Base-by-base conservation (phyloP, 1,284 basidiomycete species). In the Schizophyllum commune region DNA sequence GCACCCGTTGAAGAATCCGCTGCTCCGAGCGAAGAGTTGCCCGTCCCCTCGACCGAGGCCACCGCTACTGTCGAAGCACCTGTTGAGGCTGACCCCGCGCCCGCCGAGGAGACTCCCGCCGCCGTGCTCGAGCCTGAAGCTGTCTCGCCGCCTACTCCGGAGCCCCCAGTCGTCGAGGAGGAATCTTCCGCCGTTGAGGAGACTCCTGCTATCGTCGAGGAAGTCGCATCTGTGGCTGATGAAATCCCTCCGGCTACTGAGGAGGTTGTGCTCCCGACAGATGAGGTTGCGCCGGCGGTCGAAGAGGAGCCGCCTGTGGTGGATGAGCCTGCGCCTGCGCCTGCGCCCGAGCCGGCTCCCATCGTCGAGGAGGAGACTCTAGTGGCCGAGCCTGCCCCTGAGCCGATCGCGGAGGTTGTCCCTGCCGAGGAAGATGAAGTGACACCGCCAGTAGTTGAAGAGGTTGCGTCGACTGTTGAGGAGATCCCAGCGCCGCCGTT, bases 151-250 rank as follows among this genome's bases (percentile, higher is more conserved):
- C 62, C 8, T 52, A 39, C 34, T 52, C 54, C 33, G 32, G 51
- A n/a, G 27, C 27, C 27, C 27, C 15, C 54, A 2, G 34, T 53
- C 39, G 62, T 52, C 4, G 20, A 57, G 21, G 61, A 59, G 56
- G n/a, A n/a, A n/a, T n/a, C 2, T 61, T 60, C 65, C 64, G 52
- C 59, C 15, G 62, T 59, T 51, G 60, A 62, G 15, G 58, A 54
- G 11, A 32, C 34, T 21, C 52, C 27, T 2, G 27, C 27, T 27
- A 2, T 60, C 32, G 58, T 22, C 27, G 62, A 56, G 32, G 62
- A 68, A 52, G 61, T 57, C 52, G 58, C 65, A 47, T 54, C 19
- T 55, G 60, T 64, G 55, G 39, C 63, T 1, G 61, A 52, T 1
- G 59, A 64, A 47, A 57, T 60, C 9, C 13, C 47, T 20, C 20